Base-by-base conservation (phyloP, 257 asterid species). In the Verbascum thapsus region DNA sequence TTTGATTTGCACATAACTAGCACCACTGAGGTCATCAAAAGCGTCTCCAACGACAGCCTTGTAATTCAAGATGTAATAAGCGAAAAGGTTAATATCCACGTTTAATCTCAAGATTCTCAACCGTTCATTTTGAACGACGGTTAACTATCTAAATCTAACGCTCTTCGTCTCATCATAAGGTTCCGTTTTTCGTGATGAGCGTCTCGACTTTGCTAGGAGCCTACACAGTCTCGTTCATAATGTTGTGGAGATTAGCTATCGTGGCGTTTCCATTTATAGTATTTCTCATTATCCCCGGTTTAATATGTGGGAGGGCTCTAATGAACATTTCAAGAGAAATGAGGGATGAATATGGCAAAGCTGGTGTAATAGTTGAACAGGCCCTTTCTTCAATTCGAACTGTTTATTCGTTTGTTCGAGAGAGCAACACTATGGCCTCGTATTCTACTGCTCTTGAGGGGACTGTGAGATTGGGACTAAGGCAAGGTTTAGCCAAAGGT, bases 401-500 rank as follows among this genome's bases (percentile, higher is more conserved):
- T 16, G 87, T 84, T 22, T 81, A 84, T 54, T 84, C 91, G 0
- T 84, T 81, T 17, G 85, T 71, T 8, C 85, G 82, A n/a, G 91
- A 84, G 72, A 63, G 18, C 16, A 84, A 72, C 62, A 78, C 83
- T 1, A 32, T 69, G 0, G 72, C 52, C 9, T 54, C 66, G n/a
- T 84, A 78, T 55, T 81, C 91, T 1, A 37, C 51, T 48, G 81
- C 91, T 20, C 80, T 84, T 19, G 72, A 78, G 9, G 91, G 83
- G 53, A 74, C 80, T 0, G 78, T 81, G 0, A 74, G 72, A 26
- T 66, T 81, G 54, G 87, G 91, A 6, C 50, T 76, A 6, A 50
- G 61, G 53, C 91, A 84, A 74, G 91, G 91, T 30, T 75, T 84
- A 6, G 80, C 85, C 2, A 84, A 84, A 74, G 91, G 91, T 2